Percentiles rank a stretch among this genome's conserved stretches.
These are phyloP conservation scores for Typha latifolia DNA, from an alignment of 176 grass and related monocot genomes.

Conservation along the genomic window DNA sequence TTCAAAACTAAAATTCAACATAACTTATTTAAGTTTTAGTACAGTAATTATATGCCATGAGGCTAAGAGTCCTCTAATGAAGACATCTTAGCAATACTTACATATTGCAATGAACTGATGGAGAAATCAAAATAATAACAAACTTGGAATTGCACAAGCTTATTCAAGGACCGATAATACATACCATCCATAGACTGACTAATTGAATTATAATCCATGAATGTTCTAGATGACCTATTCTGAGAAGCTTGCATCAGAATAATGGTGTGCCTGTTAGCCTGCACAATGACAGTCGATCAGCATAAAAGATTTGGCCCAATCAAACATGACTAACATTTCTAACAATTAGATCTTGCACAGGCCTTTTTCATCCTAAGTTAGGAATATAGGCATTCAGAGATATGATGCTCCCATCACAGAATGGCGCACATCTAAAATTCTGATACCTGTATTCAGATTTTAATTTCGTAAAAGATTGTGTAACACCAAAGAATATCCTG, in stretches of 20 bases:
- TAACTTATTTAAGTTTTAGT: background rate
- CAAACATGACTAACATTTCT: background rate
- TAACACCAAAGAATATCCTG: background rate
- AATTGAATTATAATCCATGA: constrained; percentile 89
- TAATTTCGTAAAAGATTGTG: background rate
- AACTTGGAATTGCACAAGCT: background rate
- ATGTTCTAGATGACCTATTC: constrained; percentile 72
- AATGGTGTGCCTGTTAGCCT: constrained; percentile 93
- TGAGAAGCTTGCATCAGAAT: constrained; percentile 94
- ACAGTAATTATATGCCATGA: background rate
- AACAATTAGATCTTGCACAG: background rate
- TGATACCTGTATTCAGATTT: background rate
- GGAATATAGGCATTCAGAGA: background rate
- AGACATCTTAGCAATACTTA: background rate
- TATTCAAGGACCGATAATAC: constrained; percentile 3
- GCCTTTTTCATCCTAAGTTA: background rate
- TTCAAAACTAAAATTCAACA: no score
- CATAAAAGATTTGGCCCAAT: background rate
- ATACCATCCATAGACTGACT: constrained; percentile 94
- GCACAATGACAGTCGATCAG: constrained; percentile 12
- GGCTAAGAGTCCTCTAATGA: background rate
- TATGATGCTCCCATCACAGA: background rate
- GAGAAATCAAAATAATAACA: background rate
- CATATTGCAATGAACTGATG: background rate
- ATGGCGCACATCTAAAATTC: background rate